Evolutionary conservation across 163 green algal genomes (phyloP).

Genomic region (Scenedesmus sp.): DNA sequence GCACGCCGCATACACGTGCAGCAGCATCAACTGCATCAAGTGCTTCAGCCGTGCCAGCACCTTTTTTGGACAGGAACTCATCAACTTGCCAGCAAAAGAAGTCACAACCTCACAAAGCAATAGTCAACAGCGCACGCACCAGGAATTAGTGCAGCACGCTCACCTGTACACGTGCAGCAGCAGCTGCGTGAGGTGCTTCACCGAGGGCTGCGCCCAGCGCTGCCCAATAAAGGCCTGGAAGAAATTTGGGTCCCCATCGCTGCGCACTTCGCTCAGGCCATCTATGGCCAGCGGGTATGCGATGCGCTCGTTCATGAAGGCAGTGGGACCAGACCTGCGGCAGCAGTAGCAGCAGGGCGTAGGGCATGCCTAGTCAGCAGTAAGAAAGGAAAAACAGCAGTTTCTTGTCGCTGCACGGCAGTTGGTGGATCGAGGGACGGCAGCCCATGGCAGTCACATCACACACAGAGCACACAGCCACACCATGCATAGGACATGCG

Average conservation of each 20-base stretch:
- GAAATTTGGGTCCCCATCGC: conserved; percentile 47
- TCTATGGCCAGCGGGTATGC: conserved; percentile 52
- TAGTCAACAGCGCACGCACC: no score
- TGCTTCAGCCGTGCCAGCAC: no score
- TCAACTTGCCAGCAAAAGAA: no score
- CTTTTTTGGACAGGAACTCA: no score
- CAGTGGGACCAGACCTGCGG: conserved; percentile 46
- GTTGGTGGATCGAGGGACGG: neutral
- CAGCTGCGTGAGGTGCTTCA: conserved; percentile 67
- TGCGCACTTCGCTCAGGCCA: neutral
- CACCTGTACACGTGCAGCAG: conserved; percentile 65
- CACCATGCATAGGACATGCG: neutral
- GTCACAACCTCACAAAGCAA: neutral
- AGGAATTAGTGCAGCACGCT: neutral
- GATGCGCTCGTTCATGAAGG: conserved; percentile 39
- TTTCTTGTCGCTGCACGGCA: neutral
- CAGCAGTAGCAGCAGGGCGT: neutral
- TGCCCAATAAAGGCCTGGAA: conserved; percentile 54
- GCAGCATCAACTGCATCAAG: no score
- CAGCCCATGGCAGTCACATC: no score
- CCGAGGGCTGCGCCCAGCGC: conserved; percentile 72
- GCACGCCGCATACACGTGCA: no score
- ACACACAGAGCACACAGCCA: neutral
- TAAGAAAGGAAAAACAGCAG: no score
- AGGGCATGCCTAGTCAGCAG: no score